These are phyloP conservation scores for Ceratocystis variospora DNA, from an alignment of 2,329 filamentous ascomycete genomes.

Conservation along the genomic window DNA sequence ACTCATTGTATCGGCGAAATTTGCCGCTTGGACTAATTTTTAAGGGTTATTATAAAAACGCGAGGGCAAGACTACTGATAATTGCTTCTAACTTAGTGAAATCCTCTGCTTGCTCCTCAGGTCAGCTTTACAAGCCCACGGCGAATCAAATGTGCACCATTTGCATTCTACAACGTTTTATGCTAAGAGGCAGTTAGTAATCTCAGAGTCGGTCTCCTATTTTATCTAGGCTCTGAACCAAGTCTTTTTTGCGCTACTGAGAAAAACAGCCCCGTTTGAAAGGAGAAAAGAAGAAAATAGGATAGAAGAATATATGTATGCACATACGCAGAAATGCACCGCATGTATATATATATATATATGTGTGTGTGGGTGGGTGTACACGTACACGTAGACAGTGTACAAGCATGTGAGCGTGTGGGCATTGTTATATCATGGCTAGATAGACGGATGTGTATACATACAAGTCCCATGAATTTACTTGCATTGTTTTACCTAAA, in stretches of 20 bases:
- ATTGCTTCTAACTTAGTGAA: neutral
- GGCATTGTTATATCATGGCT: neutral
- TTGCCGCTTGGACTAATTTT: too few relatives aligned
- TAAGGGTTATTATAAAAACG: neutral
- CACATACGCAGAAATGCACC: neutral
- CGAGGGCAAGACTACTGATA: neutral
- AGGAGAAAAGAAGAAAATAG: neutral
- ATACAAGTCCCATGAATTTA: neutral
- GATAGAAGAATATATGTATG: constrained; percentile 1
- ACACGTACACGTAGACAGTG: neutral
- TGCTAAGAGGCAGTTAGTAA: neutral
- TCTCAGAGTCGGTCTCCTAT: neutral
- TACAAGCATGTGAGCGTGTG: neutral
- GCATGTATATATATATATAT: neutral
- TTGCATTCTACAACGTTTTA: neutral
- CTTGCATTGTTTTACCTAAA: constrained; percentile 9
- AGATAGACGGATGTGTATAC: neutral
- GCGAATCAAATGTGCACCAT: neutral
- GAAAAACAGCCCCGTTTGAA: neutral
- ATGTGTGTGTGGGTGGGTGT: neutral
- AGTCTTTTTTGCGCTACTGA: neutral
- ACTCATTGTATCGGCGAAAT: too few relatives aligned
- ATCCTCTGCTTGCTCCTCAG: neutral
- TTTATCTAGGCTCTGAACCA: neutral
- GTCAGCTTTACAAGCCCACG: neutral